Conservation (phyloP, 164 flowering plant species). For the Dillenia turbinata region DNA sequence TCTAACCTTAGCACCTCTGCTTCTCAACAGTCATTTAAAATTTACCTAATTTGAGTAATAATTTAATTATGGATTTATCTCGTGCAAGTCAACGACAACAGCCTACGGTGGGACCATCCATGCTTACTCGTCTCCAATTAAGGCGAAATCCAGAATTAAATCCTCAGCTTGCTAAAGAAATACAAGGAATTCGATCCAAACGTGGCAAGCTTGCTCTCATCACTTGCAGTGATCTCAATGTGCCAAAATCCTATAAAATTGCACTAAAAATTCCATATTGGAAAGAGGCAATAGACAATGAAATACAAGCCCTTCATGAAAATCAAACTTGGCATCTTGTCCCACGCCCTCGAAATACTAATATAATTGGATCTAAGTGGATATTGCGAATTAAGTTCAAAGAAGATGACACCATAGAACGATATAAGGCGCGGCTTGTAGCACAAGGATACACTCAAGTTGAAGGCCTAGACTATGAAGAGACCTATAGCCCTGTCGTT, state of each 20-base stretch:
- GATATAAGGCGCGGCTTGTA: neutral
- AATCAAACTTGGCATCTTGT: neutral
- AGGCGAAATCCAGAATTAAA: no score
- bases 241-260: neutral
- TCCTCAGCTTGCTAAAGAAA: no score
- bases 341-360: neutral
- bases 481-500: constrained; percentile 1
- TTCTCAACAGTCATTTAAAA: no score
- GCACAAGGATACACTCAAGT: constrained; percentile 6
- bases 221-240: no score
- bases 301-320: neutral
- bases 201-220: no score
- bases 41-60: no score
- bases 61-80: no score
- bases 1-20: no score
- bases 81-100: no score
- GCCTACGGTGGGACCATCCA: no score
- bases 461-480: neutral
- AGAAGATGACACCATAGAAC: neutral
- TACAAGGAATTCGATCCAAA: no score
- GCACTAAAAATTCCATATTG: neutral
- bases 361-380: neutral
- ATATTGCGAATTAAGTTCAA: neutral
- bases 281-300: neutral
- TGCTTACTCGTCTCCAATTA: no score